phyloP scores from a whole-genome alignment of 1,139 yeast genomes.

The Blastobotrys arbuscula region DNA sequence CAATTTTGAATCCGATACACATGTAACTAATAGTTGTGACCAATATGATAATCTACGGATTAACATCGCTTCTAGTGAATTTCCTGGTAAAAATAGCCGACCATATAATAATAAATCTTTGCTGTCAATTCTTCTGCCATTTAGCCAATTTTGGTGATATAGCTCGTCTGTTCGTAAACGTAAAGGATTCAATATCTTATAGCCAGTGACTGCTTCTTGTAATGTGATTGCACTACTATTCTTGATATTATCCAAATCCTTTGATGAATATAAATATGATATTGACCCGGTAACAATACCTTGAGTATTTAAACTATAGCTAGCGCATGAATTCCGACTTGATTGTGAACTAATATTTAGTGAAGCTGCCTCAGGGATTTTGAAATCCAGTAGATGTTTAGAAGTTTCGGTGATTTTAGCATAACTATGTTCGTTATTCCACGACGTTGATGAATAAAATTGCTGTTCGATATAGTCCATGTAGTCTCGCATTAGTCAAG shows the following conservation, averaged over 20 bases:
- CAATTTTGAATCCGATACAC: constrained; percentile 65
- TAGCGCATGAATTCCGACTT: constrained; percentile 65
- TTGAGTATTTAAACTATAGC: constrained; percentile 64
- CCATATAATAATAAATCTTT: constrained; percentile 57
- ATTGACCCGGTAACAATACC: constrained; percentile 75
- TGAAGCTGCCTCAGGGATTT: constrained; percentile 62
- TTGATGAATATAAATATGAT: constrained; percentile 72
- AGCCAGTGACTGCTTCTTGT: constrained; percentile 77
- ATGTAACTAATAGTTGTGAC: constrained; percentile 65
- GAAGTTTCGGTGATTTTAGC: constrained; percentile 69
- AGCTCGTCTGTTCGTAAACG: constrained; percentile 21
- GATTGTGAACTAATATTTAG: constrained; percentile 69
- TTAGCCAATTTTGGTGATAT: constrained; percentile 31
- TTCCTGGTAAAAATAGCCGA: constrained; percentile 81
- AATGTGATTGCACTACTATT: constrained; percentile 54
- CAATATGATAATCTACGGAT: constrained; percentile 57
- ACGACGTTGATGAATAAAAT: constrained; percentile 60
- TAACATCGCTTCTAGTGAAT: constrained; percentile 82
- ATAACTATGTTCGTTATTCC: constrained; percentile 76
- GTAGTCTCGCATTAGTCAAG: constrained; percentile 53
- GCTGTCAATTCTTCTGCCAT: constrained; percentile 32
- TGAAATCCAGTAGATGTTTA: constrained; percentile 63
- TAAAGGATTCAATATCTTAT: constrained; percentile 52
- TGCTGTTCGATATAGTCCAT: constrained; percentile 79
- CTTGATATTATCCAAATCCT: constrained; percentile 46